Evolutionary conservation across 331 rosid genomes (phyloP), one percentile per base, ranked within the genome.

Genomic region (Cydonia oblonga): DNA sequence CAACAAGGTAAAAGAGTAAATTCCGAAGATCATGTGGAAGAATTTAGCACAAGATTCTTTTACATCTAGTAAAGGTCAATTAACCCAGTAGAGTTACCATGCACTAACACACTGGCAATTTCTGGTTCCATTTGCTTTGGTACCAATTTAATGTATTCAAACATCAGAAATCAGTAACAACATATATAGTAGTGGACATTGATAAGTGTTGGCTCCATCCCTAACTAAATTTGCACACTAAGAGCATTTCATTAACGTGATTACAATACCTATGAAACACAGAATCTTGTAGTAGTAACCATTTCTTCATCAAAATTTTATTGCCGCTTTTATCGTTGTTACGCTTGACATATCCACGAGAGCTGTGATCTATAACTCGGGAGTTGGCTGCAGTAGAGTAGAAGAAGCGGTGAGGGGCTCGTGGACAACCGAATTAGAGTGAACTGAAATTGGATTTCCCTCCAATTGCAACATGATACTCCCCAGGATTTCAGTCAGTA

Each of bases 401-500:
- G 98, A 90, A 51, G 96, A 71, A 30, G 96, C 58, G 60, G 87
- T 82, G 16, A 87, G 76, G 16, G 97, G 93, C 82, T 90, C 96
- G 40, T 90, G 98, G 70, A 90, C 92, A 12, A 93, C 98, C 7
- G 96, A 87, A 72, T 83, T 86, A 53, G 98, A 83, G 74, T 90
- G 86, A 72, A 90, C 86, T 19, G 89, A 69, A 69, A 92, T 86
- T 4, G 90, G 89, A 77, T 62, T 84, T 46, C 87, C 90, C 78
- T 91, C 96, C 79, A 95, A 77, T 64, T 91, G 92, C 81, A 91
- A 65, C 99, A 91, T 88, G 69, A 90, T 81, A 25, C 84, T 70
- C 71, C 84, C 96, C 33, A 91, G 74, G 67, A 95, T 83, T 67
- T 86, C 92, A 57, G 85, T 64, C 75, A 91, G 44, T 59, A 75